Base-by-base conservation (phyloP, 2,329 filamentous ascomycete species). In the Ceratocystis ficicola region DNA sequence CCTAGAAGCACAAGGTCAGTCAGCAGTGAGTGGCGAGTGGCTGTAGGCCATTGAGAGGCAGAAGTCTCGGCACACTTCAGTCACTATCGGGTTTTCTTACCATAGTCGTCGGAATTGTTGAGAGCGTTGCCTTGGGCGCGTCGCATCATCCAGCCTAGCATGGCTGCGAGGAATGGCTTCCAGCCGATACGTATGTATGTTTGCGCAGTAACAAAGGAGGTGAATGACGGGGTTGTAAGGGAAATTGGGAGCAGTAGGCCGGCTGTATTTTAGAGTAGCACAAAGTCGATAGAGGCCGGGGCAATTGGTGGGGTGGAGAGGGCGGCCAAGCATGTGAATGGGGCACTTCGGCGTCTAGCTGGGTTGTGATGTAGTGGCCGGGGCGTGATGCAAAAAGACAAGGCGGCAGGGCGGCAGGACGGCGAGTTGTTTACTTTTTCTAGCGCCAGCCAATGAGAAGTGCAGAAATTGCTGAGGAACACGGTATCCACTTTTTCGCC, bases 71-170 rank as follows among this genome's bases (percentile, higher is more conserved):
- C 36, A 41, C 36, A 41, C 36, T 41, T 41, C 36, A 41, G 50
- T 25, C 17, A 57, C 12, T 30, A 30, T 30, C 8, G 30, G 62
- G 20, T 6, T 15, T 15, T 15, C 44, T 52, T 20, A 63, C 62
- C 62, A 63, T 63, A 22, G 55, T 68, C 64, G 25, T 68, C 66
- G 44, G 22, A 48, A 32, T 65, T 64, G 30, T 77, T 76, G 59
- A 74, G 75, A 66, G 75, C 76, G 69, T 71, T 73, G 57, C 76
- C 75, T 66, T 77, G 71, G 50, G 76, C 75, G 72, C 75, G 78
- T 71, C 78, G 81, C 70, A 85, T 73, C 75, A 83, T 81, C 83
- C 83, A 85, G 69, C 82, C 81, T 68, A 85, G 77, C 83, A 85
- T 85, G 25, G 62, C 36, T 28, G 67, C 63, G 63, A 32, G 52